Conservation (phyloP, 2,329 filamentous ascomycete species). For the Canariomyces notabilis region DNA sequence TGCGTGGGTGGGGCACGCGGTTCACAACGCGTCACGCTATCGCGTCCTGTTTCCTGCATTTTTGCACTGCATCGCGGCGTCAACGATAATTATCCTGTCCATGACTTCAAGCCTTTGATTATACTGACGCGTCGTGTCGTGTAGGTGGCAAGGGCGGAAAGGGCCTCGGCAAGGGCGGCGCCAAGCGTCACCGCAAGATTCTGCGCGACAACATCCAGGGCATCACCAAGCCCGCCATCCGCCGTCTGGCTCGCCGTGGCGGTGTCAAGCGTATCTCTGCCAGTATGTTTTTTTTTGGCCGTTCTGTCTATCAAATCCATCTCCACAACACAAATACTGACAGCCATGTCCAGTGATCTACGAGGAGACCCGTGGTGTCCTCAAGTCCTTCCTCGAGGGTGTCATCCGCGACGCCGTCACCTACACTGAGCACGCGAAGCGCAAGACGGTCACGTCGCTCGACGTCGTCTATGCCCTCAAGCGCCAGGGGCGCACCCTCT, state of each 20-base stretch:
- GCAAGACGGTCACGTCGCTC: constrained; percentile 64
- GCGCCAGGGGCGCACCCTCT: constrained; percentile 61
- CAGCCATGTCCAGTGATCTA: constrained; percentile 59
- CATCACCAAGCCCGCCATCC: constrained; percentile 97
- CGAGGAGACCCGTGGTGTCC: constrained; percentile 75
- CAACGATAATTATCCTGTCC: background rate
- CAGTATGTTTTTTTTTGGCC: constrained; percentile 50
- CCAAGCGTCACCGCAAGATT: constrained; percentile 99
- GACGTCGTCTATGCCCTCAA: constrained; percentile 61
- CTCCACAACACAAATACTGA: background rate
- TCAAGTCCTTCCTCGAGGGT: constrained; percentile 79
- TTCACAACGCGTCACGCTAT: constrained; percentile 28
- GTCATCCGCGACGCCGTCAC: constrained; percentile 76
- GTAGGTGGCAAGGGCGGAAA: constrained; percentile 92
- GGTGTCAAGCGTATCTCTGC: constrained; percentile 99
- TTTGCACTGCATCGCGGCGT: constrained; percentile 9
- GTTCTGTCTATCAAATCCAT: background rate
- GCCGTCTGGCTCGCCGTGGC: constrained; percentile 96
- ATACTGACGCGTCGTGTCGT: constrained; percentile 35
- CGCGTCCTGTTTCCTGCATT: background rate
- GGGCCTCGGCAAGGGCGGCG: constrained; percentile 95
- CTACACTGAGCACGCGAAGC: constrained; percentile 79
- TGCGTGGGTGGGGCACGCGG: constrained; percentile 25
- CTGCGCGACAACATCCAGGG: constrained; percentile 99
- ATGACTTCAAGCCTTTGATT: constrained; percentile 5